Conservation (phyloP, 2,329 filamentous ascomycete species). For the Pseudocercospora fuligena region DNA sequence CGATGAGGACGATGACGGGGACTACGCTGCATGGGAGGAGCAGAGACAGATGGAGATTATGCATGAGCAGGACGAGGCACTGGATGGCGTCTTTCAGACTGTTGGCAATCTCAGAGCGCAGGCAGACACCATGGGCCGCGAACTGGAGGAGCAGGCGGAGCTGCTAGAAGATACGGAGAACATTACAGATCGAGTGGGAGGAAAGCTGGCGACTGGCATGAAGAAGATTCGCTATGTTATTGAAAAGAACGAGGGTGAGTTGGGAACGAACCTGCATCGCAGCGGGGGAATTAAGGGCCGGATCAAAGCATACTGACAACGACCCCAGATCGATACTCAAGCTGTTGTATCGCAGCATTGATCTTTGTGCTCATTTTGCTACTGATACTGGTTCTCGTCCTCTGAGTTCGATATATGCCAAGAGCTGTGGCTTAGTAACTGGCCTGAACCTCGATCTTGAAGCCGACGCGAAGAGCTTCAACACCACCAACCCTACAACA, state of each 20-base stretch:
- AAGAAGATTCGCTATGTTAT: slow-evolving; percentile 85
- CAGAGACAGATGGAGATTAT: slow-evolving; percentile 90
- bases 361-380: slow-evolving; percentile 88
- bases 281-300: slow-evolving; percentile 23
- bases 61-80: slow-evolving; percentile 89
- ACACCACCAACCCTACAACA: slow-evolving; percentile 10
- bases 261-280: background rate
- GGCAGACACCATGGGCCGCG: slow-evolving; percentile 93
- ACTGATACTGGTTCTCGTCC: slow-evolving; percentile 74
- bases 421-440: slow-evolving; percentile 23
- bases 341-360: slow-evolving; percentile 87
- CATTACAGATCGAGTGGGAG: slow-evolving; percentile 84
- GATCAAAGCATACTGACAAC: slow-evolving; percentile 25
- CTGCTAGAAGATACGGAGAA: slow-evolving; percentile 85
- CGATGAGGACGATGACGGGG: slow-evolving; percentile 53
- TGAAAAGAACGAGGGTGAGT: slow-evolving; percentile 83
- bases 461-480: slow-evolving; percentile 4
- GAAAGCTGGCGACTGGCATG: slow-evolving; percentile 82
- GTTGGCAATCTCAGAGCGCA: slow-evolving; percentile 89
- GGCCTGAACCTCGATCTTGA: slow-evolving; percentile 16
- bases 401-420: slow-evolving; percentile 50
- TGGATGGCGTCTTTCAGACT: slow-evolving; percentile 90
- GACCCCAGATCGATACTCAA: slow-evolving; percentile 68
- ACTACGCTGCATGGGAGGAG: slow-evolving; percentile 77
- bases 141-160: slow-evolving; percentile 91